Evolutionary conservation across 2,329 filamentous ascomycete species (phyloP).

Genomic region (Gaeumannomyces tritici): DNA sequence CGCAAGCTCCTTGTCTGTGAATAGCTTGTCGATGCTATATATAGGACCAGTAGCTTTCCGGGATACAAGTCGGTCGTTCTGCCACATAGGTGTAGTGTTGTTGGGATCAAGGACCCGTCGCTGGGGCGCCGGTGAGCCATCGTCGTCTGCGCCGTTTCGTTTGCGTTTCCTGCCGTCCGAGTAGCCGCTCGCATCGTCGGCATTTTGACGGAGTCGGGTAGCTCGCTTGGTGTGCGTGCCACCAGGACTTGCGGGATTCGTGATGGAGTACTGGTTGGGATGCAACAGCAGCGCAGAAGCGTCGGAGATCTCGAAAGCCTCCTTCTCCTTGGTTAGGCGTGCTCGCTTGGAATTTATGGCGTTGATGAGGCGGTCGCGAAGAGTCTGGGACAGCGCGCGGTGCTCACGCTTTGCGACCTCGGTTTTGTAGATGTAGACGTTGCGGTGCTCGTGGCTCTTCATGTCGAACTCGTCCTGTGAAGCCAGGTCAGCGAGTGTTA

Average conservation of each 20-base stretch:
- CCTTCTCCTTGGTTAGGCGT: conserved; percentile 55
- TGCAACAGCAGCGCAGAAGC: conserved; percentile 56
- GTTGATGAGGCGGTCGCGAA: conserved; percentile 59
- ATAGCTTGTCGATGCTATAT: conserved; percentile 61
- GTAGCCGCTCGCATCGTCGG: conserved; percentile 46
- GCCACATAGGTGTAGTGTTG: conserved; percentile 52
- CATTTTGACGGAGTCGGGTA: conserved; percentile 50
- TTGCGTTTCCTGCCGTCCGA: conserved; percentile 54
- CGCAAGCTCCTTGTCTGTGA: conserved; percentile 59
- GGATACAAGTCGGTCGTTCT: conserved; percentile 46
- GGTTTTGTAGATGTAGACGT: conserved; percentile 50
- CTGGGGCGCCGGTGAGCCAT: conserved; percentile 51
- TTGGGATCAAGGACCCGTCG: conserved; percentile 46
- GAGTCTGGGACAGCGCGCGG: conserved; percentile 45
- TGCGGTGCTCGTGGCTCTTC: conserved; percentile 48
- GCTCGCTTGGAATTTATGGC: conserved; percentile 55
- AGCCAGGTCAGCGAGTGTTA: not conserved
- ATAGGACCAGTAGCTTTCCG: conserved; percentile 48
- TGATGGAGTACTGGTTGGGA: conserved; percentile 58
- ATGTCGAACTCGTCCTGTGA: conserved; percentile 52
- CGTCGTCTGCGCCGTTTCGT: conserved; percentile 47
- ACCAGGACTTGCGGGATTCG: conserved; percentile 54
- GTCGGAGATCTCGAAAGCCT: conserved; percentile 58
- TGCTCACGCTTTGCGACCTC: conserved; percentile 56
- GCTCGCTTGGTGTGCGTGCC: conserved; percentile 54